phyloP scores from a whole-genome alignment of 2,329 filamentous ascomycete species.

The Pseudogymnoascus sp. region DNA sequence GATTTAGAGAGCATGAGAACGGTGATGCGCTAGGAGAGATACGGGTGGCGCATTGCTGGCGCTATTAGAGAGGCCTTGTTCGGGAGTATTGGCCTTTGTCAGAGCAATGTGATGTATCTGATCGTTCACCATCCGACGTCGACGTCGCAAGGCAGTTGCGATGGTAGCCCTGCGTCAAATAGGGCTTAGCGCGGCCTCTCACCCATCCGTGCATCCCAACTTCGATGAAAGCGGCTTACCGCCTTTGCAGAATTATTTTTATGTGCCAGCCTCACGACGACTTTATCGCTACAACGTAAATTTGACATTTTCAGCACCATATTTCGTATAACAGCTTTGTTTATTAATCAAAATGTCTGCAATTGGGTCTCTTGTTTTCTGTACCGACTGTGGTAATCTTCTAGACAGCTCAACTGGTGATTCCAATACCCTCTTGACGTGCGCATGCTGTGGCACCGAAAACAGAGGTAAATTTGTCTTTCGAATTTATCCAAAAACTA shows the following conservation, averaged over 20 bases:
- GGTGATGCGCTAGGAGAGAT: background rate
- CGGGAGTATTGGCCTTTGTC: background rate
- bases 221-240: constrained; percentile 10
- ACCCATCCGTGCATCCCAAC: background rate
- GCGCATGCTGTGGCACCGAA: constrained; percentile 78
- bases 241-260: constrained; percentile 10
- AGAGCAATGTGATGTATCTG: constrained; percentile 1
- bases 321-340: background rate
- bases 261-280: background rate
- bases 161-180: constrained; percentile 9
- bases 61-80: background rate
- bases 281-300: constrained; percentile 5
- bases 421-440: constrained; percentile 67
- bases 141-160: constrained; percentile 4
- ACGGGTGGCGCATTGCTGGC: constrained; percentile 2
- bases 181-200: constrained; percentile 5
- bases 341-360: constrained; percentile 60
- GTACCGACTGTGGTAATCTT: constrained; percentile 85
- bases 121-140: constrained; percentile 2
- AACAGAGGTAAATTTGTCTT: constrained; percentile 61
- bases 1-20: constrained; percentile 3
- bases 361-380: constrained; percentile 88
- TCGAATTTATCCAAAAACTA: constrained; percentile 9
- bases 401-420: constrained; percentile 74
- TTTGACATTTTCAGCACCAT: background rate